Evolutionary conservation across 495 filamentous ascomycete species (phyloP), one percentile per base, ranked within the genome.

Genomic region (Terfezia claveryi): DNA sequence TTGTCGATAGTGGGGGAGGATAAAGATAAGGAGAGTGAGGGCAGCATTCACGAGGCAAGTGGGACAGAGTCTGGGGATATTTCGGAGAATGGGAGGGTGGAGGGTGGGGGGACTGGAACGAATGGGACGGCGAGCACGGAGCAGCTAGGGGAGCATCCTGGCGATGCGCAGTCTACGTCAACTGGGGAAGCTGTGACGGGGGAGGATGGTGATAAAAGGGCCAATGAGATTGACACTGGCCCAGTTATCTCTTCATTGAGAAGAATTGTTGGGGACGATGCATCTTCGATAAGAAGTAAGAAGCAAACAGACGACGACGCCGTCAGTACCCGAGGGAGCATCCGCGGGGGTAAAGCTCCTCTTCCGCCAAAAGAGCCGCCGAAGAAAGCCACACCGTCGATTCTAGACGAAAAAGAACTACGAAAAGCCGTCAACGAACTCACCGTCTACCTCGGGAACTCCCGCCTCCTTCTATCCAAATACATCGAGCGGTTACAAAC

Each of bases 371-470:
- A 14, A 14, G 17, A 4, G 4, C 41, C 41, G 1, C 41, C 41
- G 4, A 46, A 14, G 14, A 46, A 46, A 20, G 3, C 12, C 14
- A 14, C 41, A 5, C 41, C 41, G 17, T 46, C 41, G 17, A 46
- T 46, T 2, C 8, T 46, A 46, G 77, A 87, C 62, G 82, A 81
- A 2, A 87, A 86, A 62, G 86, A 95, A 57, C 72, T 99, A 9
- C 80, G 78, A 64, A 71, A 73, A 17, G 83, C 91, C 0, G 83
- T 87, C 27, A 77, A 78, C 23, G 87, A 87, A 61, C 74, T 99
- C 0, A 83, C 81, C 58, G 77, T 78, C 17, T 96, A 89, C 64
- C 73, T 99, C 7, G 88, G 83, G 1, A 84, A 88, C 54, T 83
- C 85, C 2, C 76, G 89, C 55, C 75, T 81, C 32, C 75, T 83